phyloP scores from a whole-genome alignment of 1,139 yeast genomes.

The Scheffersomyces illinoinensis region DNA sequence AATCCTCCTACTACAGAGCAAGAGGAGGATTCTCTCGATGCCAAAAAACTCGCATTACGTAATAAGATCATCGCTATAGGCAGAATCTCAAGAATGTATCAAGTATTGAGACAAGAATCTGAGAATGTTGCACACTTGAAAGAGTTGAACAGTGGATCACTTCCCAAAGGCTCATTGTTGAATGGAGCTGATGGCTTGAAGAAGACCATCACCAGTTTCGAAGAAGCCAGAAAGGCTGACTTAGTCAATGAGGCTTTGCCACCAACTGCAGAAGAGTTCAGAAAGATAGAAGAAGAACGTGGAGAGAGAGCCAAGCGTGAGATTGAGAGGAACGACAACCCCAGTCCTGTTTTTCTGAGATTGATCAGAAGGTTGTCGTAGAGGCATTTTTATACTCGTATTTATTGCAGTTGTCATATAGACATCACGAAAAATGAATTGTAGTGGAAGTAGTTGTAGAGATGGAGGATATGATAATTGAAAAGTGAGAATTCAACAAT shows the following conservation, averaged over 20 bases:
- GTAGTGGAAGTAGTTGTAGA: background rate
- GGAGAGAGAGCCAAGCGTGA: slow-evolving; percentile 42
- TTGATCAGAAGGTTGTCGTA: slow-evolving; percentile 44
- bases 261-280: slow-evolving; percentile 66
- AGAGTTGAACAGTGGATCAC: slow-evolving; percentile 58
- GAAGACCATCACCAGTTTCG: slow-evolving; percentile 70
- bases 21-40: slow-evolving; percentile 34
- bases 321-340: slow-evolving; percentile 30
- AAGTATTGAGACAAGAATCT: slow-evolving; percentile 83
- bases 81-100: slow-evolving; percentile 90
- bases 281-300: slow-evolving; percentile 47
- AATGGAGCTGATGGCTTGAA: slow-evolving; percentile 82
- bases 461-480: background rate
- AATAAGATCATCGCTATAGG: slow-evolving; percentile 95
- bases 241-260: slow-evolving; percentile 85
- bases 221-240: slow-evolving; percentile 84
- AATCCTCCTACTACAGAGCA: slow-evolving; percentile 3
- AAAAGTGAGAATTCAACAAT: too few species aligned
- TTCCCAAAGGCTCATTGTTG: slow-evolving; percentile 87
- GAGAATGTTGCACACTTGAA: slow-evolving; percentile 85
- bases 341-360: slow-evolving; percentile 43
- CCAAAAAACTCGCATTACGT: slow-evolving; percentile 64
- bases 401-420: background rate
- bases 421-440: background rate
- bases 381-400: slow-evolving; percentile 1